These are phyloP conservation scores for Epichloe scottii DNA, from an alignment of 2,329 filamentous ascomycete genomes.

Conservation along the genomic window DNA sequence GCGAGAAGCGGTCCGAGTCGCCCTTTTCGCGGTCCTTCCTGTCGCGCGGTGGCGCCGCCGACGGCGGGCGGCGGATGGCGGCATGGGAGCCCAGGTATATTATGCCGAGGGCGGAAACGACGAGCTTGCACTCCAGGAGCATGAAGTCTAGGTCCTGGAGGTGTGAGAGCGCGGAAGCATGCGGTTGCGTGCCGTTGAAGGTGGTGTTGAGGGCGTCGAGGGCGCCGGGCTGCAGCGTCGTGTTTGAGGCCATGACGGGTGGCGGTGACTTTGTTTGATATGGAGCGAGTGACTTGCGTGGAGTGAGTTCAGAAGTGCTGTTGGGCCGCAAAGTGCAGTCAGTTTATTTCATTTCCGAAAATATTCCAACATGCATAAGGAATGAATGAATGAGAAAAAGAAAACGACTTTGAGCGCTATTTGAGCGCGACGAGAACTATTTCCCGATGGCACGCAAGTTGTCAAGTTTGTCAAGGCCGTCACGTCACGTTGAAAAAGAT, in stretches of 20 bases:
- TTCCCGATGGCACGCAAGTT: too few relatives aligned
- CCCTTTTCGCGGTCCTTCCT: slow-evolving; percentile 31
- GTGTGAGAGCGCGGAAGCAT: slow-evolving; percentile 16
- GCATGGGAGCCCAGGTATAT: slow-evolving; percentile 79
- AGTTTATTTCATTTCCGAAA: too few relatives aligned
- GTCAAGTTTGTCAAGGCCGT: too few relatives aligned
- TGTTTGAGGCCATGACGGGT: slow-evolving; percentile 12
- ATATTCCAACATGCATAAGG: too few relatives aligned
- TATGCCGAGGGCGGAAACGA: slow-evolving; percentile 60
- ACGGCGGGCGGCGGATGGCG: slow-evolving; percentile 72
- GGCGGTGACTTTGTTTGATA: neutral
- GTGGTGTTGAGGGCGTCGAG: slow-evolving; percentile 20
- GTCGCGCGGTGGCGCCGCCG: slow-evolving; percentile 51
- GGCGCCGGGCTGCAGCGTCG: slow-evolving; percentile 10
- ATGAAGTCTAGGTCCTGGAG: slow-evolving; percentile 28
- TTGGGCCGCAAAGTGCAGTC: too few relatives aligned
- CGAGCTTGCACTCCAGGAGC: slow-evolving; percentile 33
- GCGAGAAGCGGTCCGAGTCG: slow-evolving; percentile 30
- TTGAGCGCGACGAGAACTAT: too few relatives aligned
- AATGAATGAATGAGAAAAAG: too few relatives aligned
- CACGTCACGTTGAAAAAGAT: neutral
- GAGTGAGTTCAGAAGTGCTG: neutral
- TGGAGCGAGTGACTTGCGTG: neutral
- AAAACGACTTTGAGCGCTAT: too few relatives aligned
- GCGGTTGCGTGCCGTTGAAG: slow-evolving; percentile 10